These are phyloP conservation scores for Backusella tuberculispora DNA, from an alignment of 192 early-diverging fungal species.

Conservation along the genomic window DNA sequence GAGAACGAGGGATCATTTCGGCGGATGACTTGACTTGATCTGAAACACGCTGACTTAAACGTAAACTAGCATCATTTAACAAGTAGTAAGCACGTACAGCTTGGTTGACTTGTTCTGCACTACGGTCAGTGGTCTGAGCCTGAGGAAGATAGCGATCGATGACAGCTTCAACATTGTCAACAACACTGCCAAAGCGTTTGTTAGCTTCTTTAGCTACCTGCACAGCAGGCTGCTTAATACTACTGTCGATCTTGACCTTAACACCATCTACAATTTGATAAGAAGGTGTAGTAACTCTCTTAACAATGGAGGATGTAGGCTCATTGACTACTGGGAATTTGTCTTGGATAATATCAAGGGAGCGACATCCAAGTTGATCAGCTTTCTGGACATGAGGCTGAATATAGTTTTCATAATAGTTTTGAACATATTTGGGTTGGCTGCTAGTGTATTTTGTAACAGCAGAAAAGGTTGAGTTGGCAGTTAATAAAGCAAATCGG, in stretches of 20 bases:
- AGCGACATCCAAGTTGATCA: conserved; percentile 64
- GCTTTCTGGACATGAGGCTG: conserved; percentile 62
- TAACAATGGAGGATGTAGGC: conserved; percentile 65
- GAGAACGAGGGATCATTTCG: conserved; percentile 30
- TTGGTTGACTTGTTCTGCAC: conserved; percentile 31
- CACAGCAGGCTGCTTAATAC: conserved; percentile 41
- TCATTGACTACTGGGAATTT: conserved; percentile 65
- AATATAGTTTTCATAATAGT: conserved; percentile 43
- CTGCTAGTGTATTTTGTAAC: conserved; percentile 30
- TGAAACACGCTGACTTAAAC: conserved; percentile 37
- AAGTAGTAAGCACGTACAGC: conserved; percentile 40
- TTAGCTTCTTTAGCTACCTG: conserved; percentile 50
- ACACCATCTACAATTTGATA: conserved; percentile 53
- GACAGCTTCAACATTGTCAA: conserved; percentile 56
- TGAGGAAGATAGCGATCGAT: conserved; percentile 46
- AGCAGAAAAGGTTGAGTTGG: conserved; percentile 17
- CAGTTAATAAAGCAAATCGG: conserved; percentile 31
- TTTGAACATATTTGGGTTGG: conserved; percentile 34
- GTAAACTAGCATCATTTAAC: conserved; percentile 26
- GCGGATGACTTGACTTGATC: conserved; percentile 28
- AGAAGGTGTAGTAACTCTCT: conserved; percentile 54
- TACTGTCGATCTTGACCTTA: conserved; percentile 28
- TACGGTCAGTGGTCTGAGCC: conserved; percentile 10
- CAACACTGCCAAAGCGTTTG: conserved; percentile 39
- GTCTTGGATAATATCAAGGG: conserved; percentile 65